A percentile compares a stretch with the other conserved stretches of the same genome.
These are phyloP conservation scores for Leersia perrieri DNA, from an alignment of 176 grass and related monocot genomes.

Conservation along the genomic window DNA sequence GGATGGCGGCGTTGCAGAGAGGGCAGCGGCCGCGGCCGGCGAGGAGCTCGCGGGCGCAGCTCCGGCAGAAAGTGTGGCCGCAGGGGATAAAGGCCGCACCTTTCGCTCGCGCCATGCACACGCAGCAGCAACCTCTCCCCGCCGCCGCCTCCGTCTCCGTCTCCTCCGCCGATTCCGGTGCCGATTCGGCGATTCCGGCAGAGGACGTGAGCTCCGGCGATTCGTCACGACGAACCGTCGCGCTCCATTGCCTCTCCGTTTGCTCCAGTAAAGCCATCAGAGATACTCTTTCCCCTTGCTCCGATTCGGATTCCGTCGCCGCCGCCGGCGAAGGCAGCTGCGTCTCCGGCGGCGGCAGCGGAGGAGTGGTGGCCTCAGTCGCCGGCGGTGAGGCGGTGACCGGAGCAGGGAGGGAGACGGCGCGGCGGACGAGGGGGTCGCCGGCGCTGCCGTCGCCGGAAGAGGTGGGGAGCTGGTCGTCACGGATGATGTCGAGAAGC, in stretches of 20 bases:
- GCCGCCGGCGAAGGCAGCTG: neutral
- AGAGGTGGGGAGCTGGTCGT: slow-evolving; percentile 29
- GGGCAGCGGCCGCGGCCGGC: slow-evolving; percentile 76
- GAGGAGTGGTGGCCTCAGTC: neutral
- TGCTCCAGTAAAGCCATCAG: slow-evolving; percentile 94
- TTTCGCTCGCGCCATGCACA: slow-evolving; percentile 83
- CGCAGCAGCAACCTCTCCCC: slow-evolving; percentile 62
- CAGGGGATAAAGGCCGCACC: slow-evolving; percentile 84
- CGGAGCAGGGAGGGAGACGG: slow-evolving; percentile 19
- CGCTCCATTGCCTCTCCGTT: slow-evolving; percentile 73
- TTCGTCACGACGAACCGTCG: no score
- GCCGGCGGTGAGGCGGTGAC: neutral
- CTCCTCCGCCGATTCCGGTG: neutral
- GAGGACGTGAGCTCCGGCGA: no score
- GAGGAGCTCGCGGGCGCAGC: slow-evolving; percentile 79
- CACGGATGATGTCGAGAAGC: slow-evolving; percentile 48
- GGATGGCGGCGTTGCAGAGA: slow-evolving; percentile 84
- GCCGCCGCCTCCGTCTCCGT: slow-evolving; percentile 17
- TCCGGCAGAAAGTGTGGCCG: slow-evolving; percentile 89
- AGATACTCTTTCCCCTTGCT: slow-evolving; percentile 59
- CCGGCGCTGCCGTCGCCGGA: neutral
- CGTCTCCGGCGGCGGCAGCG: neutral
- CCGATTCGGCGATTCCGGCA: no score
- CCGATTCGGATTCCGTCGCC: neutral
- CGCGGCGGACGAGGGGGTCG: slow-evolving; percentile 32